A percentile compares a stretch with the other conserved stretches of the same genome.
Evolutionary conservation across 345 rosid genomes (phyloP).

Genomic region (Physaria fendleri): DNA sequence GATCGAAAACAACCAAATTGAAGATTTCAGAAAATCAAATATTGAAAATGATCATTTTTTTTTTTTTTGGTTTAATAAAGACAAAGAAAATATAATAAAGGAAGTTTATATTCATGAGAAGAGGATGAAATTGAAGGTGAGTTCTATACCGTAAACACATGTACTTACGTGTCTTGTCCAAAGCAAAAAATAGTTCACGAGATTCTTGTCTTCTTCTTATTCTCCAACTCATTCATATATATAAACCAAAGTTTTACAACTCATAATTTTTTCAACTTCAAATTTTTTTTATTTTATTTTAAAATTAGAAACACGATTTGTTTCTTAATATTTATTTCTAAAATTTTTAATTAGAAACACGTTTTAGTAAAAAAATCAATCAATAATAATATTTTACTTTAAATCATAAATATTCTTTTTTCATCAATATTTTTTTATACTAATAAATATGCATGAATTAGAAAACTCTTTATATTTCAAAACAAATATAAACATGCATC

Average conservation of each 20-base stretch:
- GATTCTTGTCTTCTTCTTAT: conserved; percentile 16
- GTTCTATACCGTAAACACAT: neutral
- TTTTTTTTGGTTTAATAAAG: neutral
- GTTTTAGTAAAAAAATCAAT: no score
- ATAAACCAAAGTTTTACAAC: no score
- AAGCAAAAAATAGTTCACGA: conserved; percentile 15
- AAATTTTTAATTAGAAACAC: no score
- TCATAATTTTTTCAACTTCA: no score
- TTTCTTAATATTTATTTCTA: no score
- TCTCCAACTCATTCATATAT: conserved; percentile 1
- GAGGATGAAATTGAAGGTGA: conserved; percentile 12
- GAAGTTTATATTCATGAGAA: conserved; percentile 19
- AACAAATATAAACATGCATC: no score
- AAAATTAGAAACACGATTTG: no score
- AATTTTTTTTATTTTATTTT: neutral
- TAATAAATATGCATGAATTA: no score
- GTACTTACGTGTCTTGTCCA: conserved; percentile 9
- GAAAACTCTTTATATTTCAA: no score
- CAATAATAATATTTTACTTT: no score
- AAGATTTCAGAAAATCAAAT: neutral
- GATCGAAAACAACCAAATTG: neutral
- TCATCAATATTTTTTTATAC: no score
- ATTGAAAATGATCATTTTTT: neutral
- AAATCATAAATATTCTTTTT: no score
- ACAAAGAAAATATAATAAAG: neutral